A percentile compares a stretch with the other conserved stretches of the same genome.
These are phyloP conservation scores for Emergomyces pasteurianus DNA, from an alignment of 2,329 filamentous ascomycete species.

Conservation along the genomic window DNA sequence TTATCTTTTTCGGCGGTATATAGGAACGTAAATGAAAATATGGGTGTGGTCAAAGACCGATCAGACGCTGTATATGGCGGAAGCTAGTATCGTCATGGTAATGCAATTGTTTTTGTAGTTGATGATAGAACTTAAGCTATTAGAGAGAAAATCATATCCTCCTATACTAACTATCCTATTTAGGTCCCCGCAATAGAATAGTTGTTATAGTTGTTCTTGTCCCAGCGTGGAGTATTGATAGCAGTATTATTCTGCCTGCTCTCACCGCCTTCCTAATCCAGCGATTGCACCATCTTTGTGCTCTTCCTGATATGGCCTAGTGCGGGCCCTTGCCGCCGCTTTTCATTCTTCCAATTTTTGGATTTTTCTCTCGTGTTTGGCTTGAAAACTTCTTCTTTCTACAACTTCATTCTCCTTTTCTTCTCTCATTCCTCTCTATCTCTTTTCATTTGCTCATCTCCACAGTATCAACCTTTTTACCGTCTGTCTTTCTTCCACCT, in stretches of 20 bases:
- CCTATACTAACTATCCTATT: neutral
- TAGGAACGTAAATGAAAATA: too few species aligned
- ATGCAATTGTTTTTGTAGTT: neutral
- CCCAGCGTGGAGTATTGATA: too few species aligned
- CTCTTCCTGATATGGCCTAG: neutral
- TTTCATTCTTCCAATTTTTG: slow-evolving; percentile 3
- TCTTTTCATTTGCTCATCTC: slow-evolving; percentile 14
- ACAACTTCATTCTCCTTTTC: slow-evolving; percentile 5
- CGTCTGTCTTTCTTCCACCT: slow-evolving; percentile 8
- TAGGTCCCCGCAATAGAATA: neutral
- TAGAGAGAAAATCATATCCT: neutral
- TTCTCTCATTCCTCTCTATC: slow-evolving; percentile 10
- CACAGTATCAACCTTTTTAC: slow-evolving; percentile 11
- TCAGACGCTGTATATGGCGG: neutral
- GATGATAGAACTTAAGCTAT: neutral
- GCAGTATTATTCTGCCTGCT: slow-evolving; percentile 1
- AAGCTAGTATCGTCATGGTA: neutral
- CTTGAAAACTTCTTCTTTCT: neutral
- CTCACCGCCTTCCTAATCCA: slow-evolving; percentile 1
- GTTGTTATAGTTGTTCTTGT: neutral
- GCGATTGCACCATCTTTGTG: neutral
- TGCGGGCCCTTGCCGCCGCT: slow-evolving; percentile 1
- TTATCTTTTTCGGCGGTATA: neutral
- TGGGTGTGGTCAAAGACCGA: neutral
- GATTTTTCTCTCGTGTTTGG: slow-evolving; percentile 2